A percentile compares a stretch with the other conserved stretches of the same genome.
phyloP scores from a whole-genome alignment of 75 land plant genomes.

The Cunninghamia lanceolata region DNA sequence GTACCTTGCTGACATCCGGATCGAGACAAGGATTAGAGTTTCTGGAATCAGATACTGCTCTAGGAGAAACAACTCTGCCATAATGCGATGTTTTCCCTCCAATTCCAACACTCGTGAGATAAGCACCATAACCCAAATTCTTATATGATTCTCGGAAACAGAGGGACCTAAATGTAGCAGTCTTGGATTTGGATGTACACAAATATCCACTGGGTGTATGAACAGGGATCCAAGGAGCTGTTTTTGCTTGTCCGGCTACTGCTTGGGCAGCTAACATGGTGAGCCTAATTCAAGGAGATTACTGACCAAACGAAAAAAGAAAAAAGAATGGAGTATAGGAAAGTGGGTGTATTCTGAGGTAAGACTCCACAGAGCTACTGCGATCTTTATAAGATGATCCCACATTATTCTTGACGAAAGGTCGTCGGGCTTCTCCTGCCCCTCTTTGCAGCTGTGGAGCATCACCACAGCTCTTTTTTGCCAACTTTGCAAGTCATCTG shows the following conservation, averaged over 20 bases:
- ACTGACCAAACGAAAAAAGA: neutral
- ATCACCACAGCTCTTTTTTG: neutral
- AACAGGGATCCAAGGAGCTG: neutral
- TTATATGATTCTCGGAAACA: neutral
- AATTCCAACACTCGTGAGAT: neutral
- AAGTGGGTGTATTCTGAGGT: neutral
- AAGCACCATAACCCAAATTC: neutral
- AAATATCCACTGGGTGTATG: neutral
- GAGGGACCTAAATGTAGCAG: neutral
- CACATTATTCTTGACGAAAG: neutral
- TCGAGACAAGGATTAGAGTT: slow-evolving; percentile 67
- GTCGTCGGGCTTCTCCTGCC: neutral
- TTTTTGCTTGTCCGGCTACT: neutral
- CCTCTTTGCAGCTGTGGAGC: neutral
- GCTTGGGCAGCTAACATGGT: neutral
- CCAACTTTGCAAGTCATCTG: neutral
- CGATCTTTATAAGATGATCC: neutral
- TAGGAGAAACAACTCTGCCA: slow-evolving; percentile 30
- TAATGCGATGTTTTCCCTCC: neutral
- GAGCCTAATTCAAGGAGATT: neutral
- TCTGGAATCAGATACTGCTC: slow-evolving; percentile 62
- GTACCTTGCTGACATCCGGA: slow-evolving; percentile 59
- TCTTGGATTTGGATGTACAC: neutral
- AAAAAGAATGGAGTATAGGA: neutral
- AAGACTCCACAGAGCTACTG: neutral